phyloP scores from a whole-genome alignment of 768 basidiomycete genomes.

The Guyanaporus albipodus region DNA sequence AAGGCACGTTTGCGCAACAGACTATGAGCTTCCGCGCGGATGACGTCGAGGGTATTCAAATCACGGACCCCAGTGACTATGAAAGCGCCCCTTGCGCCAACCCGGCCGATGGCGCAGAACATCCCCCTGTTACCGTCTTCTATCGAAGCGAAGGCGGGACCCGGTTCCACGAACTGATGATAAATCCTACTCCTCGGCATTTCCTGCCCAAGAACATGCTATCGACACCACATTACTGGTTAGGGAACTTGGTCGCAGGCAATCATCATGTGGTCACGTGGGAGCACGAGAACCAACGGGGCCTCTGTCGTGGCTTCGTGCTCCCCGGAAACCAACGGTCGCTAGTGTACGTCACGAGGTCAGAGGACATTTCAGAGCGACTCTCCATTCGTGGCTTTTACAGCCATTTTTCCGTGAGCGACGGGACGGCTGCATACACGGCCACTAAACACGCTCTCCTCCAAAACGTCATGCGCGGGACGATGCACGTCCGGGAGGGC shows the following conservation, averaged over 20 bases:
- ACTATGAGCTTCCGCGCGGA: conserved; percentile 30
- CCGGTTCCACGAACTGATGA: conserved; percentile 27
- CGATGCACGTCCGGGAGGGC: conserved; percentile 12
- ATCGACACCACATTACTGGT: conserved; percentile 27
- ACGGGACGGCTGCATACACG: conserved; percentile 23
- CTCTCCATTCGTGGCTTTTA: conserved; percentile 30
- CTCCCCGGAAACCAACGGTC: conserved; percentile 33
- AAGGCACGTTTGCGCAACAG: conserved; percentile 23
- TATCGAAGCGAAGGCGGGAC: conserved; percentile 29
- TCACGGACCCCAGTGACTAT: conserved; percentile 28
- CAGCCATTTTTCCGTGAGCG: conserved; percentile 37
- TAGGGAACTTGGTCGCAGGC: conserved; percentile 24
- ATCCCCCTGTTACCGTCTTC: conserved; percentile 33
- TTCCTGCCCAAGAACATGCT: conserved; percentile 22
- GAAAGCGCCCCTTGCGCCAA: conserved; percentile 18
- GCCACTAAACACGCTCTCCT: conserved; percentile 17
- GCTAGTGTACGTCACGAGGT: conserved; percentile 28
- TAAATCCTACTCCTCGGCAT: conserved; percentile 25
- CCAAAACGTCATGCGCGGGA: conserved; percentile 21
- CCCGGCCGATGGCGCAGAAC: conserved; percentile 20
- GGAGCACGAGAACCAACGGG: conserved; percentile 23
- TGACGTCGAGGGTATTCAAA: conserved; percentile 34
- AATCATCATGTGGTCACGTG: conserved; percentile 26
- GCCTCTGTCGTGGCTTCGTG: conserved; percentile 27
- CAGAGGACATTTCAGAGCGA: conserved; percentile 24